Conservation (phyloP, 1,139 yeast species). For the Sugiyamaella pinicola region DNA sequence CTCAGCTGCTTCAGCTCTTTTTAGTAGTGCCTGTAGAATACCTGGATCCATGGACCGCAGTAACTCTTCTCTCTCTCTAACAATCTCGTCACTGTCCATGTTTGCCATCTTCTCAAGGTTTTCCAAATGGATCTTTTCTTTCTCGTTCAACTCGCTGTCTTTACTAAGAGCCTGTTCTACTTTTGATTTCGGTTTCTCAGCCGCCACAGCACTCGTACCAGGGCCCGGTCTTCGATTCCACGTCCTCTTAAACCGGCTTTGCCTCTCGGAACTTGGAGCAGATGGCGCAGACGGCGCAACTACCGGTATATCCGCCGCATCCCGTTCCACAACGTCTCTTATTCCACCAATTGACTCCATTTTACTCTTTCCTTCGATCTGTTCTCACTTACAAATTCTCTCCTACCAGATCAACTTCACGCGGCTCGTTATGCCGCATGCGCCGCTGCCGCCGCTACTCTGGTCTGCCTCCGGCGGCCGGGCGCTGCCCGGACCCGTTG, state of each 20-base stretch:
- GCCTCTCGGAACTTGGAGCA: background rate
- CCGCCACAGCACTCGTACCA: background rate
- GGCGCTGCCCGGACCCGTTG: no score
- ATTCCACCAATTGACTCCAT: constrained; percentile 14
- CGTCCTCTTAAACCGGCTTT: constrained; percentile 18
- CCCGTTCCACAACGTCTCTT: constrained; percentile 27
- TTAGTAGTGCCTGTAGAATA: constrained; percentile 57
- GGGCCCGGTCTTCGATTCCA: constrained; percentile 14
- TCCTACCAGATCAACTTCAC: background rate
- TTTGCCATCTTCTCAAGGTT: constrained; percentile 62
- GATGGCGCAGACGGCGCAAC: constrained; percentile 16
- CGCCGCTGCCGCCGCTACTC: no score
- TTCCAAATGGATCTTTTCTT: constrained; percentile 75
- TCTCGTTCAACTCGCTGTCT: constrained; percentile 46
- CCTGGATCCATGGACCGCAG: constrained; percentile 68
- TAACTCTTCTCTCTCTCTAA: constrained; percentile 66
- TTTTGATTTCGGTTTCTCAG: constrained; percentile 8
- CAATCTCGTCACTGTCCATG: constrained; percentile 70
- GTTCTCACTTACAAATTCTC: background rate
- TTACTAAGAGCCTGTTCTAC: constrained; percentile 14
- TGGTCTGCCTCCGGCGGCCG: no score
- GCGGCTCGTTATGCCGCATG: background rate
- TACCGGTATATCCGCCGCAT: constrained; percentile 19
- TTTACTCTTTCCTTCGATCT: background rate
- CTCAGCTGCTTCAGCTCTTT: constrained; percentile 36